Evolutionary conservation across 2,329 filamentous ascomycete genomes (phyloP), one percentile per base, ranked within the genome.

Genomic region (Stagonosporopsis tanaceti): DNA sequence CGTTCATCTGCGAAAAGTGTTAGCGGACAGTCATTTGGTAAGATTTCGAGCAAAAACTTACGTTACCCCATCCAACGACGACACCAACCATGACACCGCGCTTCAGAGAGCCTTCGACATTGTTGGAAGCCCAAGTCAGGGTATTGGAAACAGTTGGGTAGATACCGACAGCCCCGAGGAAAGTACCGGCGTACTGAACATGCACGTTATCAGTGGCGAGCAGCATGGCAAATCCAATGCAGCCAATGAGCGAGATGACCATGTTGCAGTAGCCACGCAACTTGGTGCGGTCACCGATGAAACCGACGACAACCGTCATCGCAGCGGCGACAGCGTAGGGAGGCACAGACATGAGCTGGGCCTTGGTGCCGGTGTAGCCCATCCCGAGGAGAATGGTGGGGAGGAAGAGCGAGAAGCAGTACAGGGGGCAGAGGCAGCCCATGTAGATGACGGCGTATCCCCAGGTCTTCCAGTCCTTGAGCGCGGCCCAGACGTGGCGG

Each of bases 101-200:
- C 81, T 97, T 97, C 78, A 96, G 96, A 6, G 94, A 91, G n/a
- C 93, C 90, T 76, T 97, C 93, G 46, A 89, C 85, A 63, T 97
- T 97, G 80, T 97, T 97, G 57, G 89, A 88, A 24, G 89, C 82
- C 93, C 93, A 97, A 2, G 89, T 87, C 62, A 97, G 90, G 0
- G 92, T 96, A 74, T 96, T 95, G 25, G 92, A 80, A 50, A 96
- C 92, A 66, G 87, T 89, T 0, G 93, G 93, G 71, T 97, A 97
- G 69, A 97, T 96, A 2, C 93, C 93, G 28, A 93, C 81, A 0
- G 93, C 93, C 0, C 89, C 93, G 0, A 97, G 81, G 78, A 96
- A 97, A 0, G 87, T 91, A 0, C 90, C 93, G 0, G 88, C 90
- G 72, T 97, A 97, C 70, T 93, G 89, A 2, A 94, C 85, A 0